Base-by-base conservation (phyloP, 2,329 filamentous ascomycete species). In the Nannizziopsis barbatae region DNA sequence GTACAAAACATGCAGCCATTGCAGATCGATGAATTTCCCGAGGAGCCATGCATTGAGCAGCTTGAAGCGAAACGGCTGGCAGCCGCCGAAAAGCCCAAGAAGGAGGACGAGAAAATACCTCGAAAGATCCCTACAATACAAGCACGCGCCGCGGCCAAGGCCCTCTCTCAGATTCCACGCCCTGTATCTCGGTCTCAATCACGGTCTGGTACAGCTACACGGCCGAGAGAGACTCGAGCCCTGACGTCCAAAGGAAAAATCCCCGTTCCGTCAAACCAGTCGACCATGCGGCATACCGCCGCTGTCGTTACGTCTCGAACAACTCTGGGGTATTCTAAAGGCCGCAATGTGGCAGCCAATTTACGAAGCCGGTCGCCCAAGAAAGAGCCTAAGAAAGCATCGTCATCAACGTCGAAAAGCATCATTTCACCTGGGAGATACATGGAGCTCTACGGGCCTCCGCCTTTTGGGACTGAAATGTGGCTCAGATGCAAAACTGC, bases 291-390 rank as follows among this genome's bases (percentile, higher is more conserved):
- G 41, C 76, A 79, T 54, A 74, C 74, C 7, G 72, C 76, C 9
- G 81, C 83, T 1, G 74, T 77, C 17, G 77, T 77, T 5, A 80
- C 80, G 5, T 94, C 88, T 1, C 79, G 81, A 53, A 89, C 80
- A 48, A 95, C 88, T 0, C 75, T 95, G 37, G 89, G 89, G 12
- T 95, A 94, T 62, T 85, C 78, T 49, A 86, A 84, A 63, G 88
- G 89, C 31, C 78, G 86, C 35, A 61, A 57, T 14, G 56, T 65
- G 42, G 63, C 62, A 11, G 59, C 59, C 31, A 57, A 56, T 22
- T 53, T 64, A 17, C 55, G 44, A n/a, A 35, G 14, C 15, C 47
- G 36, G 37, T 11, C 44, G 11, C 33, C 40, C 12, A 56, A 60
- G 10, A 56, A 33, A 22, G 38, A 48, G n/a, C 31, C 42, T 14